These are phyloP conservation scores for Laetiporus sulphureus DNA, from an alignment of 1,284 basidiomycete species.

Conservation along the genomic window DNA sequence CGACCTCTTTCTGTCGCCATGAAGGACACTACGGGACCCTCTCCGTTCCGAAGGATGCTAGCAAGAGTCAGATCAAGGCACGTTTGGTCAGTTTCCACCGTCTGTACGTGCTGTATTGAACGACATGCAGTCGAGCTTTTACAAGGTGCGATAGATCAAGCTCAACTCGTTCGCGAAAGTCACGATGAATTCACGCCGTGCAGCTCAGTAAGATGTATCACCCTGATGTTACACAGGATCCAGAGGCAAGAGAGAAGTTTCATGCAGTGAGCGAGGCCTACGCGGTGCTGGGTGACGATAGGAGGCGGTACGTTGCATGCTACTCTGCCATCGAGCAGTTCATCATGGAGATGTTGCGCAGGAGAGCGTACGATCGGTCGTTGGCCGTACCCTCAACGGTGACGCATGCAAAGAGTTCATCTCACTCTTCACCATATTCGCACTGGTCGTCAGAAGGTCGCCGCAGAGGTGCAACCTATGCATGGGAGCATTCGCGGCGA, in stretches of 20 bases:
- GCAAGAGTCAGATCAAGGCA: constrained; percentile 42
- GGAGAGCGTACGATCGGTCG: constrained; percentile 32
- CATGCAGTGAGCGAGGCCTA: constrained; percentile 45
- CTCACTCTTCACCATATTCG: constrained; percentile 12
- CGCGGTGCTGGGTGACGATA: constrained; percentile 37
- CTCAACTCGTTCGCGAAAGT: too few species aligned
- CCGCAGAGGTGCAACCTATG: constrained; percentile 32
- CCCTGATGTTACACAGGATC: constrained; percentile 39
- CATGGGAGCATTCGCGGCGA: constrained; percentile 30
- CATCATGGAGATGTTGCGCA: constrained; percentile 8
- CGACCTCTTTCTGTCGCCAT: too few species aligned
- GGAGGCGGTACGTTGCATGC: constrained; percentile 33
- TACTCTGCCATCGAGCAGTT: neutral
- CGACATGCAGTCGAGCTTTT: constrained; percentile 35
- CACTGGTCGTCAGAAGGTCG: constrained; percentile 22
- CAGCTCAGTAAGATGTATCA: constrained; percentile 46
- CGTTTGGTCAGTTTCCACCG: neutral
- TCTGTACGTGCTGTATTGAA: constrained; percentile 1
- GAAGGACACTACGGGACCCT: constrained; percentile 40
- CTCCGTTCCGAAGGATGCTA: constrained; percentile 33
- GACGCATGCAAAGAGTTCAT: constrained; percentile 3
- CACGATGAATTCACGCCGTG: neutral
- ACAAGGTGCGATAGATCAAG: constrained; percentile 28
- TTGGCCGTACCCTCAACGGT: constrained; percentile 6
- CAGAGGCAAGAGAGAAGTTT: constrained; percentile 34